These are phyloP conservation scores for Dianthus caryophyllus DNA, from an alignment of 148 eudicot genomes.

Conservation along the genomic window DNA sequence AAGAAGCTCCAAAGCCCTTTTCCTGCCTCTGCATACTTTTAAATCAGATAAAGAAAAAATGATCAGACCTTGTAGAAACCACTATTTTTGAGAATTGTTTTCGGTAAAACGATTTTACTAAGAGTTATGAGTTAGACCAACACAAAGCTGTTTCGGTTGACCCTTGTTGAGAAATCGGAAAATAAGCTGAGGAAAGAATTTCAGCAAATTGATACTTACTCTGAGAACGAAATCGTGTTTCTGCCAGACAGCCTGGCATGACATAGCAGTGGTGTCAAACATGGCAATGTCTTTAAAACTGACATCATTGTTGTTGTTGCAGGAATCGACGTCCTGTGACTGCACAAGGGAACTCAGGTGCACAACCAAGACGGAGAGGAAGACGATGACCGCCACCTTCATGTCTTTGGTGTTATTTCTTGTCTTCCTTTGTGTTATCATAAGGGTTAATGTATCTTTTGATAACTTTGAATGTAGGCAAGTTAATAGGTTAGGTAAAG, in stretches of 20 bases:
- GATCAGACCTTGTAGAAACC: constrained; percentile 12
- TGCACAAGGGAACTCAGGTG: constrained; percentile 21
- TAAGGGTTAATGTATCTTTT: not conserved
- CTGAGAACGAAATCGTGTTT: constrained; percentile 49
- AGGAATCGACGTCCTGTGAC: constrained; percentile 58
- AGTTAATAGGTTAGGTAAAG: constrained; percentile 17
- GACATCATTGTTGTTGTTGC: constrained; percentile 28
- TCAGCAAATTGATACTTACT: constrained; percentile 35
- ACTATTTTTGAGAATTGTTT: not conserved
- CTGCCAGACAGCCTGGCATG: constrained; percentile 54
- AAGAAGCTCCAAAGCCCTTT: constrained; percentile 66
- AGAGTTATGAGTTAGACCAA: not conserved
- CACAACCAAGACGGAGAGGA: constrained; percentile 31
- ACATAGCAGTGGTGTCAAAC: constrained; percentile 50
- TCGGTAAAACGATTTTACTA: not conserved
- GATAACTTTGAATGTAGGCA: constrained; percentile 28
- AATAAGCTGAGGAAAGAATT: not conserved
- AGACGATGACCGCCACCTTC: constrained; percentile 27
- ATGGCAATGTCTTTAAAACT: constrained; percentile 27
- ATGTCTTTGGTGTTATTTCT: constrained; percentile 11
- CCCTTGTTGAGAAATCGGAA: not conserved
- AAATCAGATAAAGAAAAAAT: not conserved
- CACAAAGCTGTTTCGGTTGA: not conserved
- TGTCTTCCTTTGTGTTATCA: constrained; percentile 20
- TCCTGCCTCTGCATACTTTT: constrained; percentile 46